Conservation (phyloP, 352 stramenopile genomes). For the Globisporangium sylvaticum region DNA sequence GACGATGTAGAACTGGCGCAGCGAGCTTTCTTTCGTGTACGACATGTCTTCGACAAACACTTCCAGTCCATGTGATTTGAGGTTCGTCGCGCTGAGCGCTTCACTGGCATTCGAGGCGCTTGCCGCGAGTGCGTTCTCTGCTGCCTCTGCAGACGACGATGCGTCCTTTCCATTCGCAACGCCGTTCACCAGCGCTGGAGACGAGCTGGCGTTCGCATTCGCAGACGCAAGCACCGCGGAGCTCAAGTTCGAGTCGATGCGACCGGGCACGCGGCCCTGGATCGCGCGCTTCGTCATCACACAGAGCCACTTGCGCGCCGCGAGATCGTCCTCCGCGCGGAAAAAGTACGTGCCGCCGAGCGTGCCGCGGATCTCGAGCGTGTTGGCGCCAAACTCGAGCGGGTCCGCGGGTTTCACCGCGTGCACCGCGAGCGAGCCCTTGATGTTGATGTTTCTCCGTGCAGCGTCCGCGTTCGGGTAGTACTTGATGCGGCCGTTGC, state of each 20-base stretch:
- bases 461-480: conserved; percentile 74
- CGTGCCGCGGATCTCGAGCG: conserved; percentile 69
- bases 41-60: conserved; percentile 68
- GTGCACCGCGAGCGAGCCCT: conserved; percentile 70
- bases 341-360: conserved; percentile 83
- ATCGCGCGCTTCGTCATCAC: conserved; percentile 81
- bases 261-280: conserved; percentile 59
- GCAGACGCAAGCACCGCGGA: conserved; percentile 22
- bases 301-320: conserved; percentile 72
- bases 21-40: conserved; percentile 63
- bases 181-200: neutral
- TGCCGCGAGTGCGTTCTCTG: conserved; percentile 7
- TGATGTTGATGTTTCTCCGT: conserved; percentile 75
- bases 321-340: conserved; percentile 72
- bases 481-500: conserved; percentile 73
- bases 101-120: neutral
- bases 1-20: conserved; percentile 84
- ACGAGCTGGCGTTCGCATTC: neutral
- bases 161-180: neutral
- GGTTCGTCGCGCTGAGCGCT: conserved; percentile 17
- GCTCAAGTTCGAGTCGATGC: conserved; percentile 55
- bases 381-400: conserved; percentile 72
- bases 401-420: conserved; percentile 69
- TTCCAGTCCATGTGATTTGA: conserved; percentile 68
- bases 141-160: conserved; percentile 6